Evolutionary conservation across 1,284 basidiomycete species (phyloP), one percentile per base, ranked within the genome.

Genomic region (Bjerkandera adusta): DNA sequence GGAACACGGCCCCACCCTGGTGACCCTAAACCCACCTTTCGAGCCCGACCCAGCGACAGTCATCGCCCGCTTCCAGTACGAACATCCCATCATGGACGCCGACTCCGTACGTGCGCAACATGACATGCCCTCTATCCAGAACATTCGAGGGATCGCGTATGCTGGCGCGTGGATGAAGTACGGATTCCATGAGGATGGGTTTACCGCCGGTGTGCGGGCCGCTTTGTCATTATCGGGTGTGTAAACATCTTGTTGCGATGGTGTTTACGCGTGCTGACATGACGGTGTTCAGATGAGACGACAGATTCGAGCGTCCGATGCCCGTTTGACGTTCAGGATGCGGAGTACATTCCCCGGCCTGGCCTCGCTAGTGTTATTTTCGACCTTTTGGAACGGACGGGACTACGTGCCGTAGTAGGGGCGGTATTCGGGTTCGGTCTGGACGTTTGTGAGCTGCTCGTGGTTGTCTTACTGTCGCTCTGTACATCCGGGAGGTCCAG

Each of bases 121-220:
- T 3, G 63, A 71, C 29, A 75, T 90, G 57, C 54, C 57, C 22
- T 58, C 57, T 18, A 87, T 91, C 41, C 89, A 92, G 64, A 79
- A 81, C 56, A 73, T 61, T 16, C 74, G 83, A 7, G 76, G 79
- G 1, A 76, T 91, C 47, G 77, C 79, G 13, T 92, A 79, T 60
- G 85, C 81, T 1, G 87, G 88, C n/a, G 90, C 89, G 5, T 92
- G 86, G 74, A 75, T 83, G 36, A 79, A 81, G 45, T 90, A 89
- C 56, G 89, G 80, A 22, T 86, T 89, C 68, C 88, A 92, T 66
- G 87, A 91, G 66, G 89, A 92, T 57, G 89, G 86, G 3, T 91
- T 91, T 65, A 77, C 85, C 0, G 80, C 79, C 1, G 81, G 82
- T 2, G 61, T 85, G 13, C 68, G 65, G 39, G 76, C 71, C 12